These are phyloP conservation scores for Echium plantagineum DNA, from an alignment of 257 asterid genomes.

Conservation along the genomic window DNA sequence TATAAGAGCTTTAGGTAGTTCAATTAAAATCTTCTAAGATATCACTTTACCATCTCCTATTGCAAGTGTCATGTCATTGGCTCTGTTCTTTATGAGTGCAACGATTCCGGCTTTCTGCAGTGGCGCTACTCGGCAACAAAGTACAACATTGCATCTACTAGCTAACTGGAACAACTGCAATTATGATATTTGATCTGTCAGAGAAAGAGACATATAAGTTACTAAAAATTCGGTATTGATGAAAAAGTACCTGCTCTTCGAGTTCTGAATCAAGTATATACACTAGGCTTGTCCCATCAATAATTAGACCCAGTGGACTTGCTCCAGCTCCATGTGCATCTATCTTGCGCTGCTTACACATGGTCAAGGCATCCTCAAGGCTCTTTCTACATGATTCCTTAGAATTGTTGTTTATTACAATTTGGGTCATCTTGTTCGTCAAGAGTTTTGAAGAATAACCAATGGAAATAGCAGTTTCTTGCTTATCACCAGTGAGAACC, in stretches of 20 bases:
- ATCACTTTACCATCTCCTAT: constrained; percentile 85
- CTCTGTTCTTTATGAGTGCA: constrained; percentile 68
- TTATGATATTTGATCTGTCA: not conserved
- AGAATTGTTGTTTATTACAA: constrained; percentile 64
- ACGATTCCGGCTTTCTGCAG: constrained; percentile 96
- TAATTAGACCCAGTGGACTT: constrained; percentile 52
- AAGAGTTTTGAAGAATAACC: constrained; percentile 92
- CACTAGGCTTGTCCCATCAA: constrained; percentile 96
- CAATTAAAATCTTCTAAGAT: constrained; percentile 3
- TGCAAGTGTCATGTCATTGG: constrained; percentile 92
- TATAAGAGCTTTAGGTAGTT: not conserved
- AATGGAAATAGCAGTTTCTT: constrained; percentile 94
- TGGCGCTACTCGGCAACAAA: constrained; percentile 98
- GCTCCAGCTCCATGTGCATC: constrained; percentile 22
- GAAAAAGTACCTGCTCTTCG: constrained; percentile 63
- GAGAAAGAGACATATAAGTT: not conserved
- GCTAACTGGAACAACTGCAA: constrained; percentile 78
- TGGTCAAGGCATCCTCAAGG: constrained; percentile 56
- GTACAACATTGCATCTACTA: constrained; percentile 70
- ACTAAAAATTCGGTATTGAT: constrained; percentile 7
- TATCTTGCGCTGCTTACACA: constrained; percentile 29
- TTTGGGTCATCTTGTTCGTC: constrained; percentile 58
- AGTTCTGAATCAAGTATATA: constrained; percentile 84
- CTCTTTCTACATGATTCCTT: constrained; percentile 64
- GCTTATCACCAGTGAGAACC: constrained; percentile 99